Base-by-base conservation (phyloP, 192 early-diverging fungal genomes). In the Allomyces macrogynus region DNA sequence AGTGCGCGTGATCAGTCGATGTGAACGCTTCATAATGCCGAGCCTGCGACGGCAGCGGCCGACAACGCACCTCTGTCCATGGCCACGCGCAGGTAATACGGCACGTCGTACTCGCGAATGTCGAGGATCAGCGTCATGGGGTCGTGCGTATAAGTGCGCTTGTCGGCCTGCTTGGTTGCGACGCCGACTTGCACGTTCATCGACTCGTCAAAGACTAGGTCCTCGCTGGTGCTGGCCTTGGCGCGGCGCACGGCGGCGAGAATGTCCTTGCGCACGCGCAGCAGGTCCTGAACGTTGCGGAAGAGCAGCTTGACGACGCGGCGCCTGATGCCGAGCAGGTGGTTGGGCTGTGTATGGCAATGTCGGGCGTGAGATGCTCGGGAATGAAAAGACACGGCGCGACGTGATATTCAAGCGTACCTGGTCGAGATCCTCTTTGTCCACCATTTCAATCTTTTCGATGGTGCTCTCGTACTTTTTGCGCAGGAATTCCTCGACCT, bases 61-160 rank as follows among this genome's bases (percentile, higher is more conserved):
- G 32, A 7, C 7, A 3, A 40, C 69, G 65, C 74, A 88, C 87
- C 83, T 65, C 84, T 79, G 72, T 99, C 93, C 60, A 99, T 97
- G 18, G 93, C 90, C 11, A 89, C 90, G 24, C 96, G 83, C 61
- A 90, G 79, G 70, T 95, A 97, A 73, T 97, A 99, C 49, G 88
- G 86, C n/a, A 99, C 82, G 69, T 99, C 96, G 67, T 87, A 91
- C 71, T 99, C 96, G n/a, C 96, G 84, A 64, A 97, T 82, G 68
- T 93, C 96, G 9, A 87, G 67, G 24, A 99, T 83, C 62, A 80
- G 75, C 32, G 32, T 40, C 32, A 40, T 40, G 32, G 32, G 32
- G 32, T 40, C 32, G 32, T 40, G 32, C 32, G 32, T 7, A 16
- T 57, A 57, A 16, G 49, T n/a, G 20, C 12, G 49, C 49, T 14